These are phyloP conservation scores for Kodamaea laetipori DNA, from an alignment of 805 yeast genomes.

Conservation along the genomic window DNA sequence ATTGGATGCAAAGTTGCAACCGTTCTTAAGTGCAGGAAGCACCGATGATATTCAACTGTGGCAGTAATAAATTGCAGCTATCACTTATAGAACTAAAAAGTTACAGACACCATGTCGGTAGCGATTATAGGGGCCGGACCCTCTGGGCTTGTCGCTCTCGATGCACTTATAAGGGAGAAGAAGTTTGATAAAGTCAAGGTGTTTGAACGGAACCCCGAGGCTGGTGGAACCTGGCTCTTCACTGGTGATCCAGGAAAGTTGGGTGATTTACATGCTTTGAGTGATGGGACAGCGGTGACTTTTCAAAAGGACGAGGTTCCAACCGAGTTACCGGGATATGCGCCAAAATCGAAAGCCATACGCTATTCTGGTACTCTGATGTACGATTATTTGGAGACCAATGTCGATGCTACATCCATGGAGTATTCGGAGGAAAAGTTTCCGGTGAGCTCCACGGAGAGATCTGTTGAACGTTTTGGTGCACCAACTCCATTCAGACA, in stretches of 20 bases:
- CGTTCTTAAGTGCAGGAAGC: not conserved
- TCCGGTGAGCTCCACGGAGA: constrained; percentile 17
- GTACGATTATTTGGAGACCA: constrained; percentile 26
- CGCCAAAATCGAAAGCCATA: constrained; percentile 19
- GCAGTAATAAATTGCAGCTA: not conserved
- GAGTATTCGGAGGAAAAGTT: constrained; percentile 25
- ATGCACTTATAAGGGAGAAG: constrained; percentile 21
- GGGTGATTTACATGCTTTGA: constrained; percentile 15
- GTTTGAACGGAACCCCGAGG: constrained; percentile 22
- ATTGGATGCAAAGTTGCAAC: not conserved
- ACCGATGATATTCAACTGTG: constrained; percentile 1
- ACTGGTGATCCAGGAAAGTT: constrained; percentile 23
- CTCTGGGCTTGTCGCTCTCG: constrained; percentile 26
- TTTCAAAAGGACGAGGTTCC: constrained; percentile 17
- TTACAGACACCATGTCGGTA: constrained; percentile 14
- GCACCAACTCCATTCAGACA: constrained; percentile 24
- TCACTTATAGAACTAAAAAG: too few relatives aligned
- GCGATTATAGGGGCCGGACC: constrained; percentile 31
- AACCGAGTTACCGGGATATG: constrained; percentile 19
- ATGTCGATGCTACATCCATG: constrained; percentile 26
- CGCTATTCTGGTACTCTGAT: constrained; percentile 30
- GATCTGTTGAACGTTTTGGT: constrained; percentile 20
- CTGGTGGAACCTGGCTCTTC: constrained; percentile 27
- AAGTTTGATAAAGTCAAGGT: constrained; percentile 19
- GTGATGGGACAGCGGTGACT: constrained; percentile 15